These are phyloP conservation scores for Xanthoceras sorbifolium DNA, from an alignment of 345 rosid species.

Conservation along the genomic window DNA sequence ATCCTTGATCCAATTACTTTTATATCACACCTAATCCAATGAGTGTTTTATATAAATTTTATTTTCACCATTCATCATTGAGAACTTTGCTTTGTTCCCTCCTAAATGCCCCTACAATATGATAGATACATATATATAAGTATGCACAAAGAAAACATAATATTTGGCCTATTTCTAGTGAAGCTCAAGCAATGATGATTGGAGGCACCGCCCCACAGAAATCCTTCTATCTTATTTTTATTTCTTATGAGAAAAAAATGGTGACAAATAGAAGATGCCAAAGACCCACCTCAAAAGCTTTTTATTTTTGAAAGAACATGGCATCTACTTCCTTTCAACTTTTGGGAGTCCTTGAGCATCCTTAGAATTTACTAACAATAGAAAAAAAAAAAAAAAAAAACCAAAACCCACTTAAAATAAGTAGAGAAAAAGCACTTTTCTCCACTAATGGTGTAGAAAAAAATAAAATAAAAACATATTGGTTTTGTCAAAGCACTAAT, in stretches of 20 bases:
- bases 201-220: constrained; percentile 42
- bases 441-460: constrained; percentile 37
- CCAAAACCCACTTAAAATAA: constrained; percentile 32
- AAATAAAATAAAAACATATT: too few relatives aligned
- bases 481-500: constrained; percentile 41
- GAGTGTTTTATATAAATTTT: not conserved
- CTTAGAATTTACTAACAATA: constrained; percentile 39
- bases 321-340: constrained; percentile 28
- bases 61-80: not conserved
- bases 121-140: too few relatives aligned
- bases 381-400: constrained; percentile 24
- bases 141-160: not conserved
- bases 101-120: not conserved
- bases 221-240: not conserved
- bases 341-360: constrained; percentile 36
- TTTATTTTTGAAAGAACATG: constrained; percentile 29
- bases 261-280: constrained; percentile 34
- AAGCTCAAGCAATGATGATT: constrained; percentile 9
- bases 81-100: not conserved
- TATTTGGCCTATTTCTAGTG: constrained; percentile 5
- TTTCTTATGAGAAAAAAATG: not conserved
- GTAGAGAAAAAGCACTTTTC: constrained; percentile 40
- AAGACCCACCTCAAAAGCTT: constrained; percentile 44
- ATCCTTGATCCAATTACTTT: not conserved
- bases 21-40: not conserved